Base-by-base conservation (phyloP, 2,329 filamentous ascomycete species). In the Fusarium setosum region DNA sequence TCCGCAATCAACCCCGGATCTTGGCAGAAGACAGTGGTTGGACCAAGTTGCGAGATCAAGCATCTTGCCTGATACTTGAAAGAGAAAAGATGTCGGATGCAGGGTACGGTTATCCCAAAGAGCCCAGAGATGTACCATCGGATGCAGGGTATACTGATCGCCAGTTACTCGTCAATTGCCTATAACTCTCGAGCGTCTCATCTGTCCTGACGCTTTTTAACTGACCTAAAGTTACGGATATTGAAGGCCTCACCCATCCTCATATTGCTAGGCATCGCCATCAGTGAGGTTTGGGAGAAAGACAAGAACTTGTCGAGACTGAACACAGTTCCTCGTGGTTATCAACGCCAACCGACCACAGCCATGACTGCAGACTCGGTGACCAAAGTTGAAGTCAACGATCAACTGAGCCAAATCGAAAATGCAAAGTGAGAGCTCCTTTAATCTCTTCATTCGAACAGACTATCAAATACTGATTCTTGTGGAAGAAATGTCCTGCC, bases 401-500 rank as follows among this genome's bases (percentile, higher is more conserved):
- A 53, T 15, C 38, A 53, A 32, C 15, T 35, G 40, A 53, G 50
- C 17, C 40, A 53, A 5, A 53, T 44, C 8, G 29, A 53, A 24
- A 37, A 45, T 9, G 38, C 41, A 45, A 45, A 44, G 50, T 53
- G 5, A 2, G 50, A 32, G 24, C 7, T 18, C 2, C 5, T 15
- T 3, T 15, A 6, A 7, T n/a, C 2, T 3, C 12, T 47, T 15
- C 1, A 11, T 4, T 6, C 6, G 13, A n/a, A 9, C 5, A 15
- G 13, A 5, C 26, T 12, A 29, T 8, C 6, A 5, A n/a, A 3
- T 17, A 11, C 3, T 34, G 18, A 48, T 17, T 38, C 10, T 23
- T 23, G 1, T 2, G 20, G 2, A 12, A 53, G 50, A 12, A 20
- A 34, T 24, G 29, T 10, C 7, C 38, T 38, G 23, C 29, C 29